phyloP scores from a whole-genome alignment of 306 rosid species.

The Castanospermum australe region DNA sequence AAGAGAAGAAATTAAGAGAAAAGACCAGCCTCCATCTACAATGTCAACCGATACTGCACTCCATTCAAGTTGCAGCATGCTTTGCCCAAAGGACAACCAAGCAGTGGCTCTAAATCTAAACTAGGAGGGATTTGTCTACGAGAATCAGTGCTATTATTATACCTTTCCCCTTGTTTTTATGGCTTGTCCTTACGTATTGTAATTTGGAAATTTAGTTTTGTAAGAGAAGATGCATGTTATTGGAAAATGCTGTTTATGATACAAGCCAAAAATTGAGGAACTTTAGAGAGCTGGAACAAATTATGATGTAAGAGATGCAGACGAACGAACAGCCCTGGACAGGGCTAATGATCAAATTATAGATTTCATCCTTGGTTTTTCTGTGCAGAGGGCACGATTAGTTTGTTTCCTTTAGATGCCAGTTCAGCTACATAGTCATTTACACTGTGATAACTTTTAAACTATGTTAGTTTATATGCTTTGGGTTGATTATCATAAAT shows the following conservation, averaged over 20 bases:
- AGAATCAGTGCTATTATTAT: neutral
- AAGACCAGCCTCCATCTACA: no score
- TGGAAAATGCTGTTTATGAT: neutral
- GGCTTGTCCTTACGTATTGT: neutral
- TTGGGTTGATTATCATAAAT: constrained; percentile 5
- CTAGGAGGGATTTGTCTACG: no score
- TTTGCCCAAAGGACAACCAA: no score
- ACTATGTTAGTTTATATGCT: constrained; percentile 1
- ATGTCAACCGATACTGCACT: no score
- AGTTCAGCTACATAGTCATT: constrained; percentile 22
- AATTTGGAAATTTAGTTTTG: neutral
- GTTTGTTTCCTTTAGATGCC: neutral
- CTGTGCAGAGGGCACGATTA: constrained; percentile 66
- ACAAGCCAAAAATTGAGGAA: constrained; percentile 83
- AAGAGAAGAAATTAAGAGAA: no score
- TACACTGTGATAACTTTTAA: constrained; percentile 16
- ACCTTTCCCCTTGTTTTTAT: neutral
- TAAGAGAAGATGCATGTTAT: neutral
- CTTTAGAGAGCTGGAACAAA: constrained; percentile 87
- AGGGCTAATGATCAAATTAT: constrained; percentile 67
- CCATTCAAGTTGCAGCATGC: no score
- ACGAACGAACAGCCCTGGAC: constrained; percentile 80
- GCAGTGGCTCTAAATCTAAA: no score
- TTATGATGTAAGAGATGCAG: constrained; percentile 60
- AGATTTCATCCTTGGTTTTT: constrained; percentile 72